phyloP scores from a whole-genome alignment of 306 rosid species.

The Ormosia semicastrata region DNA sequence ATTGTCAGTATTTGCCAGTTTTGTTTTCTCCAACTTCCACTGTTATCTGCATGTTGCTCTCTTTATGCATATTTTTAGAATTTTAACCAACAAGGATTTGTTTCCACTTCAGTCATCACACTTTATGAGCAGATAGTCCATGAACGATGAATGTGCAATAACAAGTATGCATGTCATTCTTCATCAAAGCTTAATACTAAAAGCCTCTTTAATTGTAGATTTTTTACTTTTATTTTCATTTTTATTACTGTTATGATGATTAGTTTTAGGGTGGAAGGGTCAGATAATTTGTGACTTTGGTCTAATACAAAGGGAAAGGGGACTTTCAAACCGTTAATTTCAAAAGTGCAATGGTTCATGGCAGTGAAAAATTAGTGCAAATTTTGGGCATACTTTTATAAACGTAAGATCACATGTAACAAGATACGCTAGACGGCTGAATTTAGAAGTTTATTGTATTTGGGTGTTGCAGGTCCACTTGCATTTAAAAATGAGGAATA shows the following conservation, averaged over 20 bases:
- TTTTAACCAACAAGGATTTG: background rate
- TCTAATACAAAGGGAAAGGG: background rate
- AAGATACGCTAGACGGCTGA: background rate
- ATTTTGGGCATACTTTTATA: background rate
- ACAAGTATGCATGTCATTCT: no score
- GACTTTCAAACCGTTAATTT: background rate
- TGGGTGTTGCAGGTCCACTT: slow-evolving; percentile 54
- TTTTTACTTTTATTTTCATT: background rate
- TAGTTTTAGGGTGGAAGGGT: background rate
- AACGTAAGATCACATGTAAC: background rate
- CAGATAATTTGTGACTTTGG: background rate
- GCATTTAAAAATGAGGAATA: slow-evolving; percentile 37
- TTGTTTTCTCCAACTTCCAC: background rate
- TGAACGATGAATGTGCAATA: background rate
- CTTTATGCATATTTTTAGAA: background rate
- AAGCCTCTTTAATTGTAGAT: no score
- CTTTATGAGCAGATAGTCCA: background rate
- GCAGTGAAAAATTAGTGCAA: background rate
- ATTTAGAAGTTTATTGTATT: background rate
- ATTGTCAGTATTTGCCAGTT: background rate
- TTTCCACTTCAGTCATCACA: background rate
- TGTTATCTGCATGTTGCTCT: background rate
- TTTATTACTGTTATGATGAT: background rate
- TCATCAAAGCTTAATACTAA: no score
- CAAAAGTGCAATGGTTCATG: background rate